Percentiles rank a stretch among this genome's conserved stretches.
These are phyloP conservation scores for Cardamine chenopodiifolia DNA, from an alignment of 345 rosid species.

Conservation along the genomic window DNA sequence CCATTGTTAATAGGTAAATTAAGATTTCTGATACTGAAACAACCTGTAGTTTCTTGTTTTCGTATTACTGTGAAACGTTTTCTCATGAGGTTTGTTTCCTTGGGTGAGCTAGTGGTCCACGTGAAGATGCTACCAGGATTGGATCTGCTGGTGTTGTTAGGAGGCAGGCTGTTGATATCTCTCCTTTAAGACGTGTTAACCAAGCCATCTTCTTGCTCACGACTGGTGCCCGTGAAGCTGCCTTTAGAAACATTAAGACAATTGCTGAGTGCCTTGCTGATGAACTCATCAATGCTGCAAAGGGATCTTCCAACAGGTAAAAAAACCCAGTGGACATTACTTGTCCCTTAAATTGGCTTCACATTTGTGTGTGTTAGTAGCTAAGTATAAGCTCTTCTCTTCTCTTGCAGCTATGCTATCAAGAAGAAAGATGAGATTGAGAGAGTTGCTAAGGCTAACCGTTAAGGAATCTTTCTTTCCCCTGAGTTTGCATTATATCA, in stretches of 20 bases:
- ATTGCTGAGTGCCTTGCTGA: conserved; percentile 97
- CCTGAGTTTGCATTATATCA: conserved; percentile 12
- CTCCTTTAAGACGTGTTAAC: conserved; percentile 89
- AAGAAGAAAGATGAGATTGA: conserved; percentile 98
- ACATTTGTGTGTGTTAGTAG: neutral
- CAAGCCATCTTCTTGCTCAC: conserved; percentile 86
- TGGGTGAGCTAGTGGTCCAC: conserved; percentile 67
- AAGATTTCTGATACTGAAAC: neutral
- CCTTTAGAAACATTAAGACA: conserved; percentile 88
- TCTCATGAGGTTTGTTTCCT: neutral
- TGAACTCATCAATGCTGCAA: conserved; percentile 96
- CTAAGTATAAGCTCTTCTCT: conserved; percentile 32
- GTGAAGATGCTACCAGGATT: conserved; percentile 96
- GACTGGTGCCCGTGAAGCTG: conserved; percentile 95
- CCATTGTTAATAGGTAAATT: conserved; percentile 79
- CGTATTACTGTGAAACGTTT: neutral
- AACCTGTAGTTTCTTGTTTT: neutral
- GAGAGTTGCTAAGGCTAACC: conserved; percentile 98
- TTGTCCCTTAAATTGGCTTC: neutral
- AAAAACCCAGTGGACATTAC: no score
- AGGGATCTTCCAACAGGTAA: conserved; percentile 97
- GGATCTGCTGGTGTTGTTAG: conserved; percentile 99
- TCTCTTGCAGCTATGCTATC: conserved; percentile 65
- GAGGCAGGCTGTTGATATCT: conserved; percentile 97
- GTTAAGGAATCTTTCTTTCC: conserved; percentile 50